Percentiles rank a stretch among this genome's conserved stretches.
phyloP scores from a whole-genome alignment of 2,329 filamentous ascomycete species.

The Aaosphaeria arxii region DNA sequence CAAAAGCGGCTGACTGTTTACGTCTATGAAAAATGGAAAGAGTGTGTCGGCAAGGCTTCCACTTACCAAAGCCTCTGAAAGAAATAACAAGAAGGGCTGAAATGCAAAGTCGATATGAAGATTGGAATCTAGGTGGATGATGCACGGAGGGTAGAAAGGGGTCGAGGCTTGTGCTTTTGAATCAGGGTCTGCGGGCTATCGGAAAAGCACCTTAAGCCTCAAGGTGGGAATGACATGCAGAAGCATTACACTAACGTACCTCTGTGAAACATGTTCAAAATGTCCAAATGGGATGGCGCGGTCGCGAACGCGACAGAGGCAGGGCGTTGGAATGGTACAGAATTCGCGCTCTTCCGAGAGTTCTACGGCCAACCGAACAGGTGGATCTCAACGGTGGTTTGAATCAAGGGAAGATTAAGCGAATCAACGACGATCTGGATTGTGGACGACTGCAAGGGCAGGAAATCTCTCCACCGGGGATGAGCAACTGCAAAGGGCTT shows the following conservation, averaged over 20 bases:
- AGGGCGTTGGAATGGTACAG: slow-evolving; percentile 34
- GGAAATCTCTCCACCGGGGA: neutral
- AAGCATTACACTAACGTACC: slow-evolving; percentile 18
- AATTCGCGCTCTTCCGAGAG: slow-evolving; percentile 4
- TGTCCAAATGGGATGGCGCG: slow-evolving; percentile 22
- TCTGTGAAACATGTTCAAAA: slow-evolving; percentile 31
- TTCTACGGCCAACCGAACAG: slow-evolving; percentile 9
- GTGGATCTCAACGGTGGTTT: slow-evolving; percentile 10
- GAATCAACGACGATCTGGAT: slow-evolving; percentile 20
- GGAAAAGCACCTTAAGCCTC: slow-evolving; percentile 10
- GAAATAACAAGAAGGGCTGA: too few relatives aligned
- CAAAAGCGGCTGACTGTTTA: too few relatives aligned
- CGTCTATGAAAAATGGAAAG: too few relatives aligned
- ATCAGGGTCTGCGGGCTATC: slow-evolving; percentile 17
- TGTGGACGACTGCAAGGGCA: slow-evolving; percentile 29
- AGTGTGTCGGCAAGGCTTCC: too few relatives aligned
- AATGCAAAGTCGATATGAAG: neutral
- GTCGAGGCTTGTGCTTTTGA: slow-evolving; percentile 25
- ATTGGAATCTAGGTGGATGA: slow-evolving; percentile 3
- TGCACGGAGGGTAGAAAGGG: slow-evolving; percentile 13
- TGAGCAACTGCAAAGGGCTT: neutral
- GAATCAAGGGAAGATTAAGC: slow-evolving; percentile 11
- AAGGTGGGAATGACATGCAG: slow-evolving; percentile 22
- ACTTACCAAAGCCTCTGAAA: too few relatives aligned
- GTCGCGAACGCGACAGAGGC: slow-evolving; percentile 31